Evolutionary conservation across 1,284 basidiomycete species (phyloP), one percentile per base, ranked within the genome.

Genomic region (Papiliotrema laurentii): DNA sequence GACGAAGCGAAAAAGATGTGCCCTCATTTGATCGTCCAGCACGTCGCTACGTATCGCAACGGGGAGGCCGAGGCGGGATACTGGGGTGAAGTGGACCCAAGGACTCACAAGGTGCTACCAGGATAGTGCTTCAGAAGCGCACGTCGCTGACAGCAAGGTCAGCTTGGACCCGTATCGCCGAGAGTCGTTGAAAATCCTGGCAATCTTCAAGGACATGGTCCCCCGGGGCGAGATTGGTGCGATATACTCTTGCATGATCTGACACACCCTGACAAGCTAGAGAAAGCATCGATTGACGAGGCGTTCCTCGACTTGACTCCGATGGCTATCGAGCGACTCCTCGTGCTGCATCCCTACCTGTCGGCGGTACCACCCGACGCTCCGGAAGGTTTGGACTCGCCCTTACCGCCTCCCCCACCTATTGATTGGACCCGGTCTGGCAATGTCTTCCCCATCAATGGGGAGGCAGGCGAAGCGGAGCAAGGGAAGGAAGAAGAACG

Each of bases 131-230:
- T 18, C 21, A 11, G 26, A 26, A 14, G 40, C 26, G 16, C 10
- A 28, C 31, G 26, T 5, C 27, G 5, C 37, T 40, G 18, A 45
- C 59, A 2, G 42, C 50, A 59, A 90, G 88, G 89, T 97, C 36
- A 96, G 91, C 18, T 79, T 99, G 41, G 96, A 99, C 69, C 83
- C 89, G 51, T 98, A 98, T 71, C 79, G 94, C 16, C 80, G 87
- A 45, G 94, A 98, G 74, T 90, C 87, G 60, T 77, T 81, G 54
- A 97, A 93, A 74, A 87, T 97, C 55, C 80, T 93, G n/a, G 80
- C 80, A 9, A 77, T 89, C 59, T 93, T 97, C 70, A 86, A 86
- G 61, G 84, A 89, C 50, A 79, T 81, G 47, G 77, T 91, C 28
- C 85, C 87, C 1, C 58, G 64, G 11, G 82, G 77, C 4, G 84